These are phyloP conservation scores for Haplosporangium gracile DNA, from an alignment of 192 early-diverging fungal species.

Conservation along the genomic window DNA sequence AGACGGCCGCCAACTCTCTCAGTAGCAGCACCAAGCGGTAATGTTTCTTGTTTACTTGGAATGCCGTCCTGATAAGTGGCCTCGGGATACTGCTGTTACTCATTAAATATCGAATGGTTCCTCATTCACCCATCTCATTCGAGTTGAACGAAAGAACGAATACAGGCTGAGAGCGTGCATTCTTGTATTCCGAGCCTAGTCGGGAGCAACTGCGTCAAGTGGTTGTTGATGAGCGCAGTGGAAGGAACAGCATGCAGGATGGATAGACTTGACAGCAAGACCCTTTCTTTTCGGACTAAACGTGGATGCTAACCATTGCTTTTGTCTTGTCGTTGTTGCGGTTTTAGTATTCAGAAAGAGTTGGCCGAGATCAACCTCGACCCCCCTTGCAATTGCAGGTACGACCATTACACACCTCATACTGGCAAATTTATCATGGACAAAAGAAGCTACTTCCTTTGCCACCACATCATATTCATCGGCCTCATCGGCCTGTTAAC, in stretches of 20 bases:
- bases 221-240: neutral
- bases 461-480: neutral
- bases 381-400: constrained; percentile 94
- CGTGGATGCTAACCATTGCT: neutral
- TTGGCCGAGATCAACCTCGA: constrained; percentile 96
- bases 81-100: neutral
- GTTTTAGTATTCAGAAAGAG: constrained; percentile 92
- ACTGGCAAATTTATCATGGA: neutral
- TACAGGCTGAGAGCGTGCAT: neutral
- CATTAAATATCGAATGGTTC: constrained; percentile 8
- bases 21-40: constrained; percentile 55
- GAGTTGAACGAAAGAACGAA: neutral
- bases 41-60: neutral
- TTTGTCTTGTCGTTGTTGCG: constrained; percentile 2
- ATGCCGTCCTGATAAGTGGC: neutral
- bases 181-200: neutral
- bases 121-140: constrained; percentile 4
- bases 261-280: neutral
- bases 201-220: neutral
- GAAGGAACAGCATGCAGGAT: neutral
- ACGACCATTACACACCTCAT: constrained; percentile 4
- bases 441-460: neutral
- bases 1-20: constrained; percentile 31
- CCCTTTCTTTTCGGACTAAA: neutral
- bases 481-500: neutral